A percentile compares a stretch with the other conserved stretches of the same genome.
Evolutionary conservation across 108 stramenopile genomes (phyloP).

Genomic region (Skeletonema potamos): DNA sequence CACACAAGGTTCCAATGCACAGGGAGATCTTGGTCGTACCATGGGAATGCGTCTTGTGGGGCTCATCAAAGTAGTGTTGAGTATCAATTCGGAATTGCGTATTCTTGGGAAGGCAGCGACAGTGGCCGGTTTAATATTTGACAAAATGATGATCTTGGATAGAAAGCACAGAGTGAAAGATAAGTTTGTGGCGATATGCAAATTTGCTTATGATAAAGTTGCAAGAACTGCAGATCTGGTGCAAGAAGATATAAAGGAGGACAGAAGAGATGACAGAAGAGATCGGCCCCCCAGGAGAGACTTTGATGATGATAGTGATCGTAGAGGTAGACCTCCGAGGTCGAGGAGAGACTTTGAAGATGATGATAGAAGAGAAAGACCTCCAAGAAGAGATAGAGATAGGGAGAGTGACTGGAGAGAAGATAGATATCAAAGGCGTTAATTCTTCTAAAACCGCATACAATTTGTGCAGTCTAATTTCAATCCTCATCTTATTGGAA

Average conservation of each 20-base stretch:
- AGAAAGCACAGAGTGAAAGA: constrained; percentile 80
- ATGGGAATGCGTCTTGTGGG: constrained; percentile 84
- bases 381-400: not conserved
- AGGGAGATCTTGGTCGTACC: constrained; percentile 75
- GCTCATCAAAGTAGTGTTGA: constrained; percentile 50
- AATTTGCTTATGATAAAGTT: constrained; percentile 56
- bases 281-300: not conserved
- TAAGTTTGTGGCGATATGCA: constrained; percentile 55
- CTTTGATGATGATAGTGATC: not conserved
- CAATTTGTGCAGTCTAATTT: not conserved
- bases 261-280: not conserved
- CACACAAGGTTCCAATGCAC: constrained; percentile 51
- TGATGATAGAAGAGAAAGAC: not conserved
- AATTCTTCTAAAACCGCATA: not conserved
- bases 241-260: not conserved
- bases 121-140: constrained; percentile 68
- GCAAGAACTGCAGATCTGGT: constrained; percentile 1
- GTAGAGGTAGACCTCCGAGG: not conserved
- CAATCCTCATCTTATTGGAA: not conserved
- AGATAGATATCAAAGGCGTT: not conserved
- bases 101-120: constrained; percentile 61
- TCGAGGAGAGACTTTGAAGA: not conserved
- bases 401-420: not conserved
- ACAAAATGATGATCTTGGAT: constrained; percentile 83
- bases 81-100: constrained; percentile 65